phyloP scores from a whole-genome alignment of 2,329 filamentous ascomycete genomes.

The Fusarium humuli region DNA sequence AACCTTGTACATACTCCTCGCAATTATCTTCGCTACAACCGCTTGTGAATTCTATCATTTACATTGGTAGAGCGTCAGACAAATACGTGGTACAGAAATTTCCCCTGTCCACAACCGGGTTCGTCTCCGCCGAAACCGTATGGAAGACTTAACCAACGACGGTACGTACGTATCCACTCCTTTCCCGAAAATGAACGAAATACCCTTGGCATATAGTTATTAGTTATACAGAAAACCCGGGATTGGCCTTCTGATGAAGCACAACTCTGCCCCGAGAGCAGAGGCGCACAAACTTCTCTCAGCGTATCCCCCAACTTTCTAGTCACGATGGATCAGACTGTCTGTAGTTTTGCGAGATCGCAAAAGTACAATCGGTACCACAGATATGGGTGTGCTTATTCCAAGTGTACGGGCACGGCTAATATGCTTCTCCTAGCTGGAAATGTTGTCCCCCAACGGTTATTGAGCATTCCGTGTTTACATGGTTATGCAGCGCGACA shows the following conservation, averaged over 20 bases:
- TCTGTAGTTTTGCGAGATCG: neutral
- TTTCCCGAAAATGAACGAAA: too few species aligned
- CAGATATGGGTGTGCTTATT: neutral
- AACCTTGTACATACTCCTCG: neutral
- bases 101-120: neutral
- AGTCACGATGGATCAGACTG: neutral
- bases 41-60: neutral
- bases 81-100: too few species aligned
- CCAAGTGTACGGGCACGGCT: neutral
- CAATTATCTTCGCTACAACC: neutral
- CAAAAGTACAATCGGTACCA: neutral
- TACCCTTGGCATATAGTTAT: too few species aligned
- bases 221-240: too few species aligned
- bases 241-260: neutral
- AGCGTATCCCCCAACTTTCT: neutral
- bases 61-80: neutral
- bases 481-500: neutral
- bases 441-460: neutral
- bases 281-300: neutral
- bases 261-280: neutral
- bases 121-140: neutral
- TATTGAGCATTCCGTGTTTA: neutral
- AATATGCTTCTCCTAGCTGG: neutral
- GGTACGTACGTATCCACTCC: neutral
- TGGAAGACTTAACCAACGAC: neutral